These are phyloP conservation scores for Eucalyptus albens DNA, from an alignment of 345 rosid genomes.

Conservation along the genomic window DNA sequence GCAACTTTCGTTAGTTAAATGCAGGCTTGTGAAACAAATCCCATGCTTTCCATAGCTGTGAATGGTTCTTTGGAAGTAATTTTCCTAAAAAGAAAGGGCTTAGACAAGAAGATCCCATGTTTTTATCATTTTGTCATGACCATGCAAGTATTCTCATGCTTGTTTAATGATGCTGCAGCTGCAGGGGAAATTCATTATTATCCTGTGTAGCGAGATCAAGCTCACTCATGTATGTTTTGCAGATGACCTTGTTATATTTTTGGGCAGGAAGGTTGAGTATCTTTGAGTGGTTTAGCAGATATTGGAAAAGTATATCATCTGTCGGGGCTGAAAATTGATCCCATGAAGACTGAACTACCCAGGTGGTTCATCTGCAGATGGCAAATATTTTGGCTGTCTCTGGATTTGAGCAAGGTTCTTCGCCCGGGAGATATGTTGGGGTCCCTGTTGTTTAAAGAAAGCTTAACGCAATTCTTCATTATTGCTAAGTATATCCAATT, in stretches of 20 bases:
- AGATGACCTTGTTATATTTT: background rate
- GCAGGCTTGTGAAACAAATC: background rate
- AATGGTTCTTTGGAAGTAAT: background rate
- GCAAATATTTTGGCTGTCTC: background rate
- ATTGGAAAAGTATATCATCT: background rate
- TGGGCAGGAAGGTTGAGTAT: background rate
- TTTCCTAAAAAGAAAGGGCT: background rate
- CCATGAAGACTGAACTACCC: background rate
- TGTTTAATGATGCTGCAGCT: background rate
- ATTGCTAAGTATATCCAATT: background rate
- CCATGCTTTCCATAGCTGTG: background rate
- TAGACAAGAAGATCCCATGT: background rate
- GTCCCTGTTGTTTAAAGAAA: background rate
- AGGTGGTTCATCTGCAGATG: background rate
- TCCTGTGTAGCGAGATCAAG: background rate
- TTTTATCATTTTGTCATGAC: background rate
- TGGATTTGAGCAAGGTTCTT: background rate
- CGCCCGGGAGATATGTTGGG: background rate
- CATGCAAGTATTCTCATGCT: background rate
- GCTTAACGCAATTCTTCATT: background rate
- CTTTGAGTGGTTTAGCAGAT: background rate
- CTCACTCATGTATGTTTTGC: background rate
- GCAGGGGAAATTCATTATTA: background rate
- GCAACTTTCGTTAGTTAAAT: background rate
- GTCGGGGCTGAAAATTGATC: background rate